Base-by-base conservation (phyloP, 352 stramenopile species). In the Phytophthora sp. region DNA sequence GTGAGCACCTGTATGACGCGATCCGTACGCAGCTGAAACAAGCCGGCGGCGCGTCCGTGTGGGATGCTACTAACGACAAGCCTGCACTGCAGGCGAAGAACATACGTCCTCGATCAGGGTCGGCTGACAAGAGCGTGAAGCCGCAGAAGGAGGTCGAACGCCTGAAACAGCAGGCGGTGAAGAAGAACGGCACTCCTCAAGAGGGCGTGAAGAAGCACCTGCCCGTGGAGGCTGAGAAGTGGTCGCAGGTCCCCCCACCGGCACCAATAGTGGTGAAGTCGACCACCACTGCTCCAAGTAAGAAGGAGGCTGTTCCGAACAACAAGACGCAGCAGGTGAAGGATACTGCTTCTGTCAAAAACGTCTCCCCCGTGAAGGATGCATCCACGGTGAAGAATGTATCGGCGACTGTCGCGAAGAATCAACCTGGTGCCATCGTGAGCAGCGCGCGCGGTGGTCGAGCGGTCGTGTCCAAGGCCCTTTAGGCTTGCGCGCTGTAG, bases 21-120 rank as follows among this genome's bases (percentile, higher is more conserved):
- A 72, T 72, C 13, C 64, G 57, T 2, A 55, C 49, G 9, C 50
- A 55, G 18, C 2, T 72, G 21, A 63, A 59, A 29, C 33, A 72
- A 35, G 38, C 38, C 18, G 63, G 61, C 7, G 62, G 53, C 11
- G 57, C 20, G 13, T 56, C 54, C 8, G 21, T 64, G 12, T 72
- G 64, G 57, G 57, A 68, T 2, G 6, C 8, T 11, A 16, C 8
- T 5, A 63, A 68, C 18, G 64, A 68, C 18, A 72, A 68, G n/a
- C 4, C 30, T 9, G 45, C 51, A n/a, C 29, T 72, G 20, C 49
- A 57, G 29, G 16, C 9, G 20, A 70, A 68, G 42, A 67, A 54
- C 42, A 15, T 56, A 2, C 49, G 57, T 30, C 20, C 49, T 7
- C 57, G 50, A 3, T 15, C 49, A 11, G 49, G 49, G 1, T 44